phyloP scores from a whole-genome alignment of 345 rosid genomes.

The Acer saccharum region DNA sequence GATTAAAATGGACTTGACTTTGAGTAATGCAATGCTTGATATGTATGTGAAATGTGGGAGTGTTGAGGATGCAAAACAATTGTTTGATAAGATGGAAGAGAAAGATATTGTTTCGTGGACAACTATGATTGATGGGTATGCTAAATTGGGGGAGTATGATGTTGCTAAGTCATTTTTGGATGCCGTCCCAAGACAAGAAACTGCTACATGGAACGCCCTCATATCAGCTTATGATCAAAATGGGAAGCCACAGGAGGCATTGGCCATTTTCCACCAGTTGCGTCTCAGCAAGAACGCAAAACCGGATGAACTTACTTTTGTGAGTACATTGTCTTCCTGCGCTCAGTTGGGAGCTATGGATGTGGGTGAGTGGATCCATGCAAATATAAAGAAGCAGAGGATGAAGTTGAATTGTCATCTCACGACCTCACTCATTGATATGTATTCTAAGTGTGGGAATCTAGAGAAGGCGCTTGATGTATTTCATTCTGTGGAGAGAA shows the following conservation, averaged over 20 bases:
- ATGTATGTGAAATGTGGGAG: conserved; percentile 72
- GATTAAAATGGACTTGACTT: conserved; percentile 47
- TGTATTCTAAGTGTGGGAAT: conserved; percentile 82
- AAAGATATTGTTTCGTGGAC: conserved; percentile 72
- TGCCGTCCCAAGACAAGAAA: conserved; percentile 54
- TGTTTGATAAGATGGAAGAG: conserved; percentile 57
- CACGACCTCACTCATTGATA: conserved; percentile 66
- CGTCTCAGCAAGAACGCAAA: conserved; percentile 40
- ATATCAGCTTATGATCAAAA: conserved; percentile 72
- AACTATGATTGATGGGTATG: conserved; percentile 75
- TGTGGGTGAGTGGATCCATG: conserved; percentile 56
- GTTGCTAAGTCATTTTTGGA: conserved; percentile 52
- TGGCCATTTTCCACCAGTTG: conserved; percentile 57
- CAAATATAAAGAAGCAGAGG: conserved; percentile 46
- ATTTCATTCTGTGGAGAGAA: conserved; percentile 43
- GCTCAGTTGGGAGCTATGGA: conserved; percentile 68
- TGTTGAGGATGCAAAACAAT: conserved; percentile 54
- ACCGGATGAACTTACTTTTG: conserved; percentile 63
- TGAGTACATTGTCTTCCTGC: conserved; percentile 64
- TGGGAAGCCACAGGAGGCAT: conserved; percentile 62
- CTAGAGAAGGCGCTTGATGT: conserved; percentile 65
- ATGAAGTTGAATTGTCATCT: conserved; percentile 57
- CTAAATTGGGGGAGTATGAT: conserved; percentile 50
- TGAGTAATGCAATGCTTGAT: conserved; percentile 73
- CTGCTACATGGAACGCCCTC: conserved; percentile 67